phyloP scores from a whole-genome alignment of 2,329 filamentous ascomycete species.

The Penicillium decumbens region DNA sequence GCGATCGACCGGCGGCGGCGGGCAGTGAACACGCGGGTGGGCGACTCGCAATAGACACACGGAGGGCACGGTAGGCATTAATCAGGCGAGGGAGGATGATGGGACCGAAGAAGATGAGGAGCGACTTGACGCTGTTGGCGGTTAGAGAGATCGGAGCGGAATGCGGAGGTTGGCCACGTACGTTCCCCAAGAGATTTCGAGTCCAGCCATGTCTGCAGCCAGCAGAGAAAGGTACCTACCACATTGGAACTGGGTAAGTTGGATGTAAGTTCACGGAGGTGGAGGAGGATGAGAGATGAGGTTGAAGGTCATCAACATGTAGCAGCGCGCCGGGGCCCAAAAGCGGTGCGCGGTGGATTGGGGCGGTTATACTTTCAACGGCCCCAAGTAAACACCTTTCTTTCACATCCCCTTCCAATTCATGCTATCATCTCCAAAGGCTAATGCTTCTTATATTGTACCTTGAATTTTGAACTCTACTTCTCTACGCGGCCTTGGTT shows the following conservation, averaged over 20 bases:
- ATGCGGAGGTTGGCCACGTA: constrained; percentile 17
- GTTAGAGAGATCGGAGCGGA: constrained; percentile 6
- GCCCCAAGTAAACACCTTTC: background rate
- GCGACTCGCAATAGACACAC: constrained; percentile 32
- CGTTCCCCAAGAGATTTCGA: constrained; percentile 32
- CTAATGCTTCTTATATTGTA: background rate
- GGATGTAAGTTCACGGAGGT: background rate
- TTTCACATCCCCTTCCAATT: background rate
- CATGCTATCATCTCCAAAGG: background rate
- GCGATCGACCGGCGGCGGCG: constrained; percentile 32
- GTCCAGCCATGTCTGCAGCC: constrained; percentile 25
- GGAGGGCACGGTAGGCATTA: constrained; percentile 35
- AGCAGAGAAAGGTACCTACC: background rate
- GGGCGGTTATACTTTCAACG: background rate
- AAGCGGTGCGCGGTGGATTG: constrained; percentile 6
- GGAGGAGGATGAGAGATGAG: background rate
- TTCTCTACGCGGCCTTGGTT: background rate
- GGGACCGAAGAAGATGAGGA: constrained; percentile 43
- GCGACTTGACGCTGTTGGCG: constrained; percentile 37
- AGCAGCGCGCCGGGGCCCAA: constrained; percentile 2
- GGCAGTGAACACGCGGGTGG: constrained; percentile 38
- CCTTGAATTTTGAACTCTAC: background rate
- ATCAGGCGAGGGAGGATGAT: constrained; percentile 39
- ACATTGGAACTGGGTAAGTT: background rate
- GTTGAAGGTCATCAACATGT: background rate